phyloP scores from a whole-genome alignment of 345 rosid species.

The Eucalyptus sp. region DNA sequence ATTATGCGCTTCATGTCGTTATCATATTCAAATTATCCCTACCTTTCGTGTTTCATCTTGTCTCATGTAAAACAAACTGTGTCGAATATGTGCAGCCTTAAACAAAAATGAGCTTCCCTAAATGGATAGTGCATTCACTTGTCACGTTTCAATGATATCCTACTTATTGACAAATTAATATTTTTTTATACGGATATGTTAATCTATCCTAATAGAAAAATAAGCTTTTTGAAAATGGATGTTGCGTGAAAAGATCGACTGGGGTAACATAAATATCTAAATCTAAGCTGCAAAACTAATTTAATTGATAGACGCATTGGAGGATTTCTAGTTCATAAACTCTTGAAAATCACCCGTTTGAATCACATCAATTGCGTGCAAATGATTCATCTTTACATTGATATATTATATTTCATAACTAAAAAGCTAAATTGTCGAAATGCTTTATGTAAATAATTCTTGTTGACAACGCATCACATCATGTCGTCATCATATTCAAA shows the following conservation, averaged over 20 bases:
- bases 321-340: fast-evolving
- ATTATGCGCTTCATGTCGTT: fast-evolving
- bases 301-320: background rate
- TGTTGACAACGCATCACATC: background rate
- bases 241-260: background rate
- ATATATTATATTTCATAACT: background rate
- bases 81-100: background rate
- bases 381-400: background rate
- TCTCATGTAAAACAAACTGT: background rate
- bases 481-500: background rate
- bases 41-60: background rate
- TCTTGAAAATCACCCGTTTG: fast-evolving
- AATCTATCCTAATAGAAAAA: background rate
- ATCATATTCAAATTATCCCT: background rate
- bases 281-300: background rate
- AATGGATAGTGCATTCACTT: background rate
- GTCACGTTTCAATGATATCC: background rate
- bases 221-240: background rate
- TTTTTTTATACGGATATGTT: background rate
- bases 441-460: fast-evolving
- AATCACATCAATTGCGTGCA: background rate
- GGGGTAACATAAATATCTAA: background rate
- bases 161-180: fast-evolving
- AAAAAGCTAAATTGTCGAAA: background rate
- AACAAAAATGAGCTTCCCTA: background rate